phyloP scores from a whole-genome alignment of 495 filamentous ascomycete species.

The Neurospora sp. region DNA sequence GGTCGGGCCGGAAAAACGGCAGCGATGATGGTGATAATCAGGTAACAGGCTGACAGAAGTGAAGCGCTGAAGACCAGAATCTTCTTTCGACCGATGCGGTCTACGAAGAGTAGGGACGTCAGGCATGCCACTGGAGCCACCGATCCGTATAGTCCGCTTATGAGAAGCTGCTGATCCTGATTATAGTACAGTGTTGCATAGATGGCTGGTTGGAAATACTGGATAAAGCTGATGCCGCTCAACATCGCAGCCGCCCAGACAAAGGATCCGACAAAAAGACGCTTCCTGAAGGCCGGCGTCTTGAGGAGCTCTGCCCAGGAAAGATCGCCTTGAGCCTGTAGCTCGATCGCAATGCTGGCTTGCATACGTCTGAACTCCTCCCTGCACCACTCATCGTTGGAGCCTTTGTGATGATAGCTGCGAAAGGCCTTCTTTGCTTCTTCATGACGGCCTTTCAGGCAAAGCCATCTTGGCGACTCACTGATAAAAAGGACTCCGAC shows the following conservation, averaged over 20 bases:
- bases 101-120: slow-evolving; percentile 41
- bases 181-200: slow-evolving; percentile 39
- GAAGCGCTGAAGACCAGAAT: slow-evolving; percentile 42
- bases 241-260: slow-evolving; percentile 45
- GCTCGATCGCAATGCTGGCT: slow-evolving; percentile 33
- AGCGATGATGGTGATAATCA: slow-evolving; percentile 42
- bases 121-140: slow-evolving; percentile 43
- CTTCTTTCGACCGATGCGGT: slow-evolving; percentile 42
- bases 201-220: slow-evolving; percentile 41
- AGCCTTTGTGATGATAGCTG: slow-evolving; percentile 34
- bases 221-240: slow-evolving; percentile 44
- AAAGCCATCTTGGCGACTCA: slow-evolving; percentile 49
- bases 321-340: slow-evolving; percentile 19
- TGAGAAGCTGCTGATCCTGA: slow-evolving; percentile 37
- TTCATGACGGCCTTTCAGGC: slow-evolving; percentile 37
- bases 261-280: slow-evolving; percentile 42
- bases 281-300: slow-evolving; percentile 34
- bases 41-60: slow-evolving; percentile 28
- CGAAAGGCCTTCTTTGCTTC: slow-evolving; percentile 34
- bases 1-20: slow-evolving; percentile 35
- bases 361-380: slow-evolving; percentile 39
- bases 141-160: slow-evolving; percentile 43
- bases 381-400: slow-evolving; percentile 34
- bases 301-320: slow-evolving; percentile 37
- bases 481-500: slow-evolving; percentile 41